phyloP scores from a whole-genome alignment of 352 stramenopile genomes.

The Pythium brachiatum region DNA sequence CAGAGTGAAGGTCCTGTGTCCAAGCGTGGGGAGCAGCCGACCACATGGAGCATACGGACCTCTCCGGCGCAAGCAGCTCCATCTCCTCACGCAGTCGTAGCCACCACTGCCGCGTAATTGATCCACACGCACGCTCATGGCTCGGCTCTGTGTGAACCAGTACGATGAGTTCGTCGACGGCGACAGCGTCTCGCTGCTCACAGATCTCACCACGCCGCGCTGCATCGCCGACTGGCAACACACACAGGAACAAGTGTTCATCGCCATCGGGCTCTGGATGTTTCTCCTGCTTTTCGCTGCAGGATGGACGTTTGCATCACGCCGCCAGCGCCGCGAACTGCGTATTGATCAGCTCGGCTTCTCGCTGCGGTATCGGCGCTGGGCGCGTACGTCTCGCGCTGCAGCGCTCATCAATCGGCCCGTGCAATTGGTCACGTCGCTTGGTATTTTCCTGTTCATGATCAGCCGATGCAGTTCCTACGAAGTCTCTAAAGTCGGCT shows the following conservation, averaged over 20 bases:
- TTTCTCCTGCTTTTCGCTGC: slow-evolving; percentile 46
- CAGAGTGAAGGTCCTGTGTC: slow-evolving; percentile 22
- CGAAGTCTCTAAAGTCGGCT: slow-evolving; percentile 58
- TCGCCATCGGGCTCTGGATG: slow-evolving; percentile 45
- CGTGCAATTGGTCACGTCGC: slow-evolving; percentile 71
- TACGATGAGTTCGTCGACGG: slow-evolving; percentile 27
- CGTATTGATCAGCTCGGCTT: slow-evolving; percentile 71
- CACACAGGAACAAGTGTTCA: slow-evolving; percentile 69
- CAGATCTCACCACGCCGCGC: slow-evolving; percentile 35
- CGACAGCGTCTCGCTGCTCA: slow-evolving; percentile 19
- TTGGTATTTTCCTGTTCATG: slow-evolving; percentile 66
- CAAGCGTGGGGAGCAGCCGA: neutral
- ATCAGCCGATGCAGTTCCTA: slow-evolving; percentile 72
- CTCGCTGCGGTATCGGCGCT: slow-evolving; percentile 69
- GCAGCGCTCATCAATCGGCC: slow-evolving; percentile 79
- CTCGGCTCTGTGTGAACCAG: slow-evolving; percentile 70
- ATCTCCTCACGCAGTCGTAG: neutral
- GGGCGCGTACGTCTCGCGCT: slow-evolving; percentile 69
- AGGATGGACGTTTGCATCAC: slow-evolving; percentile 55
- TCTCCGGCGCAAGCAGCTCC: neutral
- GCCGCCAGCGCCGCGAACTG: slow-evolving; percentile 50
- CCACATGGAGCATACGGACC: neutral
- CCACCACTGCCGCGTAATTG: neutral
- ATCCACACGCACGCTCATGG: slow-evolving; percentile 27
- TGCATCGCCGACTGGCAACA: slow-evolving; percentile 75